Conservation (phyloP, 306 rosid species). For the Calophaca sinica region DNA sequence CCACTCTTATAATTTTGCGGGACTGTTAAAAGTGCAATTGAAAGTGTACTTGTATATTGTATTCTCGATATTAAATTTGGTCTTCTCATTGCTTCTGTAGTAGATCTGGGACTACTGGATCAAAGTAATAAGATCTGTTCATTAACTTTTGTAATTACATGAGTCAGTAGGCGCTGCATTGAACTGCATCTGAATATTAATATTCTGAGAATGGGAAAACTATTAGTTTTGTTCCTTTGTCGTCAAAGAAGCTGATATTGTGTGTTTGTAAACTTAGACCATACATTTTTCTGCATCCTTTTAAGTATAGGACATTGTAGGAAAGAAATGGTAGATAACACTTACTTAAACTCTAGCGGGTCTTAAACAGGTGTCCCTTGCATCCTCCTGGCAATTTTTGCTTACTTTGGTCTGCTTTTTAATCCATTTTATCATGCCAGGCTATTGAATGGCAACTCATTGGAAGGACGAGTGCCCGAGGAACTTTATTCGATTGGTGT, state of each 20-base stretch:
- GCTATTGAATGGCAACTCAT: constrained; percentile 75
- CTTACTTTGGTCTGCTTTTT: constrained; percentile 34
- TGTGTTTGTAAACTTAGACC: constrained; percentile 10
- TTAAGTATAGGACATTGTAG: neutral
- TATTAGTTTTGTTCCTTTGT: constrained; percentile 6
- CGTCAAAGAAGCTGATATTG: constrained; percentile 26
- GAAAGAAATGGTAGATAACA: constrained; percentile 5
- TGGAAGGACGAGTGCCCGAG: constrained; percentile 90
- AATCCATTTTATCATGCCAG: constrained; percentile 57
- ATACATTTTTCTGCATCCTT: neutral
- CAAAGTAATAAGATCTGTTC: neutral
- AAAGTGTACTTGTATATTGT: neutral
- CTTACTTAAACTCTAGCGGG: neutral
- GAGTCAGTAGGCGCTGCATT: neutral
- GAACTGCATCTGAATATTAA: constrained; percentile 17
- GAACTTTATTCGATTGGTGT: constrained; percentile 87
- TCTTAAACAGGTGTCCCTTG: constrained; percentile 6
- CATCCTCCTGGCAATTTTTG: neutral
- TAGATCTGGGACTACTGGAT: neutral
- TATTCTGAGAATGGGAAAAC: neutral
- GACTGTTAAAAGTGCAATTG: neutral
- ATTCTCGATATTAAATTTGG: neutral
- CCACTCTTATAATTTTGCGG: neutral
- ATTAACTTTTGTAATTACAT: neutral
- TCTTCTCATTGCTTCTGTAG: neutral